Percentiles rank a stretch among this genome's conserved stretches.
Conservation (phyloP, 106 monocot species). For the Dactylorhiza incarnata region DNA sequence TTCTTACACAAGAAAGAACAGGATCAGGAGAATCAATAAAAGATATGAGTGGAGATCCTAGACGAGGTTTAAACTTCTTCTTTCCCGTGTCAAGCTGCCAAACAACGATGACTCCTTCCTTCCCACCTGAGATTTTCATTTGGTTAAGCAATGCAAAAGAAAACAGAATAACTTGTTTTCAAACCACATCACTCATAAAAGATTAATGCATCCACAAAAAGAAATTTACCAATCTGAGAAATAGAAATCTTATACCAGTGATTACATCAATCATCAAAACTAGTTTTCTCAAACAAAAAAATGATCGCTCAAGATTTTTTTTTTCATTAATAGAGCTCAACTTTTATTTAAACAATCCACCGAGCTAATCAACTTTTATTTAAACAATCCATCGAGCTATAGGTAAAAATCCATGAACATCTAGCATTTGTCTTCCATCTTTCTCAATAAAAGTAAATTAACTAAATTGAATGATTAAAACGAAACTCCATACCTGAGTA, state of each 20-base stretch:
- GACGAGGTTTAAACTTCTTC: slow-evolving; percentile 72
- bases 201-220: neutral
- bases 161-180: neutral
- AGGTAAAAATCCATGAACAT: neutral
- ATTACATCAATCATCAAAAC: neutral
- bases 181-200: neutral
- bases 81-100: slow-evolving; percentile 96
- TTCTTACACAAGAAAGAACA: slow-evolving; percentile 81
- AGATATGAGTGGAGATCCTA: slow-evolving; percentile 76
- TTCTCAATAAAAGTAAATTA: neutral
- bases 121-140: slow-evolving; percentile 49
- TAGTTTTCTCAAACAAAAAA: neutral
- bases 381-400: too few species aligned
- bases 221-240: neutral
- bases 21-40: slow-evolving; percentile 66
- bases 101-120: slow-evolving; percentile 91
- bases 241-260: neutral
- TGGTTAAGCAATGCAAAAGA: neutral
- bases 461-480: neutral
- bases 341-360: too few species aligned
- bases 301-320: neutral
- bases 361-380: too few species aligned
- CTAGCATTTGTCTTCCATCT: neutral
- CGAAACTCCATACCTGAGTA: slow-evolving; percentile 68
- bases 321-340: too few species aligned